Base-by-base conservation (phyloP, 2,329 filamentous ascomycete species). In the Pleoardoris graminearum region DNA sequence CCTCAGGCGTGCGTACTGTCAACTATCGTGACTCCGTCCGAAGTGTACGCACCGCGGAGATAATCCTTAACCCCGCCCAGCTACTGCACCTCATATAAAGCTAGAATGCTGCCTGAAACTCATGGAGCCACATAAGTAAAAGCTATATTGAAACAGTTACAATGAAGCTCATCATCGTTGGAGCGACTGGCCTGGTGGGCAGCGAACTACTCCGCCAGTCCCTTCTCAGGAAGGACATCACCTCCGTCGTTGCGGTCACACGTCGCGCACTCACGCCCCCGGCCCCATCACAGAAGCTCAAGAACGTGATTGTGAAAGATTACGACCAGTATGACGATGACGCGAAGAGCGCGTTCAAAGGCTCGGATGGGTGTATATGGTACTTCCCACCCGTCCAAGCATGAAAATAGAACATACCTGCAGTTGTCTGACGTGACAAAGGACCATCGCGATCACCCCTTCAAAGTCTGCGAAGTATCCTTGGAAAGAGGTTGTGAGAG, bases 371-470 rank as follows among this genome's bases (percentile, higher is more conserved):
- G 10, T 45, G 48, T 30, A 50, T 50, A 12, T 50, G 48, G 36
- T 48, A 32, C n/a, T 3, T 37, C 4, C 17, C 35, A 3, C 23
- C n/a, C 16, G 12, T 21, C 14, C n/a, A 3, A 22, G n/a, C n/a
- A n/a, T n/a, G n/a, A n/a, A n/a, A n/a, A n/a, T n/a, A n/a, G n/a
- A n/a, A 16, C 19, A 23, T 32, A n/a, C 4, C 5, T 27, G 6
- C 25, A 27, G 6, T 11, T 5, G 19, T 14, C 25, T 32, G 23
- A 41, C n/a, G 4, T 7, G 12, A 22, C 14, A 41, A 54, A 67
- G 76, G 76, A 72, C 72, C 12, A 69, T 81, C 16, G 77, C 75
- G 3, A 63, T 81, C 10, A 79, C 74, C 0, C 79, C 75, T 0
- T 58, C 55, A 3, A 74, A 75, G 38, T 54, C 64, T 0, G 67